Evolutionary conservation across 352 stramenopile species (phyloP).

Genomic region (Discostella stelligera): DNA sequence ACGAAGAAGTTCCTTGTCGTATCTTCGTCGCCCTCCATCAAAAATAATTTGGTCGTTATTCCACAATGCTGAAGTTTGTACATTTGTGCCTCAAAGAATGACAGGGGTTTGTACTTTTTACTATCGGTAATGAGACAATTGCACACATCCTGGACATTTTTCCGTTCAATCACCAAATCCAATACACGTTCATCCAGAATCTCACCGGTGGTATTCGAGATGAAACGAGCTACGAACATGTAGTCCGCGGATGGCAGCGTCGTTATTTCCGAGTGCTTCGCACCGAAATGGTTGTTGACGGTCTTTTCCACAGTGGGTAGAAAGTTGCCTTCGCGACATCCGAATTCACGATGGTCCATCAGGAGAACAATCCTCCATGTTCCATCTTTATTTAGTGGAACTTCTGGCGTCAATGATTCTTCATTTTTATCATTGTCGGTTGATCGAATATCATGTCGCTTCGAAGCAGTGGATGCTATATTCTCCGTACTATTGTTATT

Average conservation of each 20-base stretch:
- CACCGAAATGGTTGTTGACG: slow-evolving; percentile 36
- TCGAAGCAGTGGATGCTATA: neutral
- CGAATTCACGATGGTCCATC: slow-evolving; percentile 48
- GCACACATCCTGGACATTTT: slow-evolving; percentile 25
- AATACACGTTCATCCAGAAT: slow-evolving; percentile 39
- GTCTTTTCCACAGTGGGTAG: slow-evolving; percentile 16
- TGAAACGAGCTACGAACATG: slow-evolving; percentile 35
- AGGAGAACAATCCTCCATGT: slow-evolving; percentile 30
- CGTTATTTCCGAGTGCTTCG: slow-evolving; percentile 19
- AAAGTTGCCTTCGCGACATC: slow-evolving; percentile 24
- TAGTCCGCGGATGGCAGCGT: slow-evolving; percentile 34
- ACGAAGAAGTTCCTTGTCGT: slow-evolving; percentile 4
- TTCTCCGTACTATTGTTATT: neutral
- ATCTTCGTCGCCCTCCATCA: slow-evolving; percentile 39
- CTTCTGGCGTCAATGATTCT: slow-evolving; percentile 8
- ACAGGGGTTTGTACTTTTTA: slow-evolving; percentile 32
- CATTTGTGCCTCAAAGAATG: slow-evolving; percentile 41
- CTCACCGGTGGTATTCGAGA: slow-evolving; percentile 33
- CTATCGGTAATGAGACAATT: slow-evolving; percentile 22
- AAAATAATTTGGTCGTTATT: slow-evolving; percentile 32
- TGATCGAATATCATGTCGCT: neutral
- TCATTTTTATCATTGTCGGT: neutral
- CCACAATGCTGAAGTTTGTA: slow-evolving; percentile 41
- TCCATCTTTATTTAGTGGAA: neutral
- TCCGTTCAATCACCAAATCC: slow-evolving; percentile 36